Conservation (phyloP, 1,284 basidiomycete species). For the Ceratobasidium papillatum region DNA sequence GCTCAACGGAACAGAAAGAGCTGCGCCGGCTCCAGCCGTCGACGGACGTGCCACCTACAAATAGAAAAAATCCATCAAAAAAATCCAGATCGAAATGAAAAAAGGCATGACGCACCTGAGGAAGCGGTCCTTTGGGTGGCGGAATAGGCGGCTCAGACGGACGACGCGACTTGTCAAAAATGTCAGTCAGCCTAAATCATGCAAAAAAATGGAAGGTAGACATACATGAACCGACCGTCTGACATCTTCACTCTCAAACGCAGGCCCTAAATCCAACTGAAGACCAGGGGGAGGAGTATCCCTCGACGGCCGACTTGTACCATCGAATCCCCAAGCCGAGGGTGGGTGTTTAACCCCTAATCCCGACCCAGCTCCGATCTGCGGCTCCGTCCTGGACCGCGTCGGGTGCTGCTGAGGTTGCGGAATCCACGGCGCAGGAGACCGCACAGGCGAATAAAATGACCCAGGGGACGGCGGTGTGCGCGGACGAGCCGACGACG, state of each 20-base stretch:
- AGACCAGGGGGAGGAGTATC: neutral
- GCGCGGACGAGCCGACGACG: neutral
- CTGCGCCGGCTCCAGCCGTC: neutral
- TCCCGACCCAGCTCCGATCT: no score
- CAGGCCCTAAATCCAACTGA: neutral
- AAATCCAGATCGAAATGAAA: neutral
- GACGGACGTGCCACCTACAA: neutral
- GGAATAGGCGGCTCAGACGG: neutral
- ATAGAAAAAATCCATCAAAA: neutral
- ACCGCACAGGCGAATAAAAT: slow-evolving; percentile 33
- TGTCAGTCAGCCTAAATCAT: neutral
- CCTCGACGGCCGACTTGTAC: neutral
- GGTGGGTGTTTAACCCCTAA: no score
- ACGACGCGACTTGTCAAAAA: neutral
- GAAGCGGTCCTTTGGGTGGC: neutral
- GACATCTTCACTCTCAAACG: neutral
- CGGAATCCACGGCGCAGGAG: slow-evolving; percentile 14
- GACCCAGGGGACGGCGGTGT: slow-evolving; percentile 42
- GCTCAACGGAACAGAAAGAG: neutral
- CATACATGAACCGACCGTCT: neutral
- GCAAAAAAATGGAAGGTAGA: neutral
- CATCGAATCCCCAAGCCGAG: neutral
- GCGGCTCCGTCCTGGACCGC: neutral
- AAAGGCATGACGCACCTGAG: neutral
- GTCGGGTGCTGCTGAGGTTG: neutral